phyloP scores from a whole-genome alignment of 495 filamentous ascomycete species.

The Podospora appendiculata region DNA sequence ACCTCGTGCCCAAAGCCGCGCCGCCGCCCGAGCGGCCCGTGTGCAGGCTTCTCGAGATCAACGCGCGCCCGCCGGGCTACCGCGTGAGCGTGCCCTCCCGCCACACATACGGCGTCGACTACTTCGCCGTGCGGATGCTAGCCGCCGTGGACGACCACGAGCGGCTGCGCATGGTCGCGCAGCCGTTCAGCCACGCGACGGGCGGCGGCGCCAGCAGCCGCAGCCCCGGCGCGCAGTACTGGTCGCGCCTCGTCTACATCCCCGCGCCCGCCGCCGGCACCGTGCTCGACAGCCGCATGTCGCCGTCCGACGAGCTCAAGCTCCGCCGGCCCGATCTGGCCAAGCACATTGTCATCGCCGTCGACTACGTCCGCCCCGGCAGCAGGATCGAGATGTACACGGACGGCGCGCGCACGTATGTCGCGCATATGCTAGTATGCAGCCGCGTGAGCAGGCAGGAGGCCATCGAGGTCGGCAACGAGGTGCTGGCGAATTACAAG shows the following conservation, averaged over 20 bases:
- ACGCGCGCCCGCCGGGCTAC: conserved; percentile 29
- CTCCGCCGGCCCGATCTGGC: conserved; percentile 14
- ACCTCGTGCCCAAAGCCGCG: conserved; percentile 4
- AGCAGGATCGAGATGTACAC: conserved; percentile 11
- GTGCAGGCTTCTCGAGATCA: conserved; percentile 34
- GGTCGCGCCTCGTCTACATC: conserved; percentile 21
- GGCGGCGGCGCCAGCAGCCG: not conserved
- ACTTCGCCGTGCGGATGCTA: conserved; percentile 27
- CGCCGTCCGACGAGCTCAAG: conserved; percentile 21
- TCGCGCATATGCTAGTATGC: conserved; percentile 16
- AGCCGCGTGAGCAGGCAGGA: conserved; percentile 13
- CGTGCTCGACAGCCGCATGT: conserved; percentile 5
- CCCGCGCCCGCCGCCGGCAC: conserved; percentile 15
- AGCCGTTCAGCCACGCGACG: conserved; percentile 15
- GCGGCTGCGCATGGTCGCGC: conserved; percentile 14
- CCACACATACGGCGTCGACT: conserved; percentile 35
- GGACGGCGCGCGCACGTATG: conserved; percentile 20
- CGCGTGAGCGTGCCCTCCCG: conserved; percentile 16
- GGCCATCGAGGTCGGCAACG: conserved; percentile 14
- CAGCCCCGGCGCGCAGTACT: conserved; percentile 15
- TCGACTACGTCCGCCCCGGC: conserved; percentile 16
- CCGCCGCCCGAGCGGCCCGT: not conserved
- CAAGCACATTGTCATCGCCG: conserved; percentile 10
- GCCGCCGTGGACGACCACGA: conserved; percentile 19
- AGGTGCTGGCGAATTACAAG: conserved; percentile 11